A percentile compares a stretch with the other conserved stretches of the same genome.
phyloP scores from a whole-genome alignment of 257 asterid species.

The Nicotiana knightiana region DNA sequence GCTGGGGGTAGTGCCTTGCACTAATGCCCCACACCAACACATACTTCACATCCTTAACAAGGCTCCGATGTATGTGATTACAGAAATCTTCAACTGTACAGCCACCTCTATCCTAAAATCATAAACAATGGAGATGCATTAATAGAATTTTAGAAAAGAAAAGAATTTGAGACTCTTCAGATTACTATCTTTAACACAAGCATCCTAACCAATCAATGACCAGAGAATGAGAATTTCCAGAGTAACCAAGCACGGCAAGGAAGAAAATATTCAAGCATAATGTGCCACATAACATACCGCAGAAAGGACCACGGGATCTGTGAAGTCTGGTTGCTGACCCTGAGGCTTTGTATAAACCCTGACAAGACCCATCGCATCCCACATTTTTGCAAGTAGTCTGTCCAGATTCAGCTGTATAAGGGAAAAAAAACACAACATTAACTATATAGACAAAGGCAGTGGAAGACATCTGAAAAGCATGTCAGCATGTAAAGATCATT shows the following conservation, averaged over 20 bases:
- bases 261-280: neutral
- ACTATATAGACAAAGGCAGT: neutral
- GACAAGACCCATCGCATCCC: constrained; percentile 93
- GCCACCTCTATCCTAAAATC: constrained; percentile 95
- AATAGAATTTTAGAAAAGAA: neutral
- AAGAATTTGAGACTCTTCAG: neutral
- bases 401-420: constrained; percentile 42
- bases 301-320: constrained; percentile 95
- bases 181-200: neutral
- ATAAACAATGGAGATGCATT: neutral
- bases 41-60: constrained; percentile 91
- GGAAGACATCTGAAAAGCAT: neutral
- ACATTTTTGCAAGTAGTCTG: constrained; percentile 75
- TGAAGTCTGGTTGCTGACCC: constrained; percentile 98
- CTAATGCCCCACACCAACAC: constrained; percentile 95
- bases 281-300: constrained; percentile 41
- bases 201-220: neutral
- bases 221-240: neutral
- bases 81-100: constrained; percentile 94
- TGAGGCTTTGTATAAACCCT: constrained; percentile 95
- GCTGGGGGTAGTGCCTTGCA: constrained; percentile 95
- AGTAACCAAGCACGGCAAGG: neutral
- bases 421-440: constrained; percentile 12
- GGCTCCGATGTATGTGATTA: constrained; percentile 91
- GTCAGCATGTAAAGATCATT: neutral